Conservation (phyloP, 768 basidiomycete species). For the Gymnopilus dilepis region DNA sequence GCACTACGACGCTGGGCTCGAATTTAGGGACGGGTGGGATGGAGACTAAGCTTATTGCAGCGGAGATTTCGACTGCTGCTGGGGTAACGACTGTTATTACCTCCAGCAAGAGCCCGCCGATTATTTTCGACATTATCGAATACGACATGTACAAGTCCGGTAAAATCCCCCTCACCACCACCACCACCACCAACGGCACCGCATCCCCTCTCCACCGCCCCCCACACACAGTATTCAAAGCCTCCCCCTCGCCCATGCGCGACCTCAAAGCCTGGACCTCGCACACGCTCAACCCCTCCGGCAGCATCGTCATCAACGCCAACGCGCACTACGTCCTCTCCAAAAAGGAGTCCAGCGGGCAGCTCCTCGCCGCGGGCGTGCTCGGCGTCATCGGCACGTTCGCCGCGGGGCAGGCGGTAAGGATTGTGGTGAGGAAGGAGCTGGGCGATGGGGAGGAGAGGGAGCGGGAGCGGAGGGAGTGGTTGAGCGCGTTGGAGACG, state of each 20-base stretch:
- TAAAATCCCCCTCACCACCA: conserved; percentile 28
- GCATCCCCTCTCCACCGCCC: conserved; percentile 46
- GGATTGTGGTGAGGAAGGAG: conserved; percentile 62
- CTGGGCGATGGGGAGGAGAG: conserved; percentile 30
- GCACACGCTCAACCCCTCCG: conserved; percentile 92
- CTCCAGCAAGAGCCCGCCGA: conserved; percentile 77
- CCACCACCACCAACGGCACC: conserved; percentile 10
- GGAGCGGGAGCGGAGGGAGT: conserved; percentile 36
- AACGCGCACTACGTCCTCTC: conserved; percentile 90
- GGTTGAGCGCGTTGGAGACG: conserved; percentile 45
- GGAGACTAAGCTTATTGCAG: conserved; percentile 99
- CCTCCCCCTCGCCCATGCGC: conserved; percentile 70
- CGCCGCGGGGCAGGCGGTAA: conserved; percentile 93
- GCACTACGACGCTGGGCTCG: conserved; percentile 90
- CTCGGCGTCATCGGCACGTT: conserved; percentile 86
- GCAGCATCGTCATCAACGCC: conserved; percentile 84
- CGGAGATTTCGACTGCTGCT: conserved; percentile 94
- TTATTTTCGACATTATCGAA: conserved; percentile 82
- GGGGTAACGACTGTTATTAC: conserved; percentile 93
- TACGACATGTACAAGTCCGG: conserved; percentile 57
- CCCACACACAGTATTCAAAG: conserved; percentile 87
- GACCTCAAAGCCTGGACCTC: conserved; percentile 97
- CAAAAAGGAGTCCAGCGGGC: conserved; percentile 85
- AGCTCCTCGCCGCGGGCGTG: conserved; percentile 92
- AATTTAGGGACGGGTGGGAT: conserved; percentile 97